These are phyloP conservation scores for Daldinia childiae DNA, from an alignment of 495 filamentous ascomycete species.

Conservation along the genomic window DNA sequence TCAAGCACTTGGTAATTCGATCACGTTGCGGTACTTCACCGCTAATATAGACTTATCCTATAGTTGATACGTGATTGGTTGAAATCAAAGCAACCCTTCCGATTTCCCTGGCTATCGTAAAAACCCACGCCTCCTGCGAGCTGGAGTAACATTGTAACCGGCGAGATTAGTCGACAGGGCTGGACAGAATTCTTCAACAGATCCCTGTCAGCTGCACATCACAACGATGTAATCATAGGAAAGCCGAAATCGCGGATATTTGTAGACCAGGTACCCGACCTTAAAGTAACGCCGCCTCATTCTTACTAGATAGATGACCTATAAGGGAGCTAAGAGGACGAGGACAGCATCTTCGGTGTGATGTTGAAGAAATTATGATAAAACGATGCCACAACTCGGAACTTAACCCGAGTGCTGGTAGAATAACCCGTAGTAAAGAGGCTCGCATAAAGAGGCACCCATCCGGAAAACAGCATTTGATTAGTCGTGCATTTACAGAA, in stretches of 20 bases:
- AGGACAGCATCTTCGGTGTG: slow-evolving; percentile 2
- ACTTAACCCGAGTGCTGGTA: slow-evolving; percentile 2
- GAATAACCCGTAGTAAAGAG: neutral
- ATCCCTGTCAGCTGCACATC: slow-evolving; percentile 16
- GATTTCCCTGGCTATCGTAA: slow-evolving; percentile 20
- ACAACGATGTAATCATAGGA: slow-evolving; percentile 20
- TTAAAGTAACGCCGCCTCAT: neutral
- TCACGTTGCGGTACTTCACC: slow-evolving; percentile 17
- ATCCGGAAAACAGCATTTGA: neutral
- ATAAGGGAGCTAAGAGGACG: neutral
- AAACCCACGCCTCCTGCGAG: slow-evolving; percentile 6
- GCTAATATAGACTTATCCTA: slow-evolving; percentile 23
- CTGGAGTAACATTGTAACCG: neutral
- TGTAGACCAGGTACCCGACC: slow-evolving; percentile 12
- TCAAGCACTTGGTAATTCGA: slow-evolving; percentile 10
- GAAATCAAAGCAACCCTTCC: slow-evolving; percentile 8
- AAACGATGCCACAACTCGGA: slow-evolving; percentile 6
- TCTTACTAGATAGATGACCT: neutral
- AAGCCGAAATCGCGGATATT: slow-evolving; percentile 15
- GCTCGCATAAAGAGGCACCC: neutral
- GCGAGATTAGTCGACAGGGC: slow-evolving; percentile 22
- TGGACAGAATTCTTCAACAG: slow-evolving; percentile 30
- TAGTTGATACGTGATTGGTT: slow-evolving; percentile 23
- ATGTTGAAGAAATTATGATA: neutral
- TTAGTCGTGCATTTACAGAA: neutral